Base-by-base conservation (phyloP, 2,329 filamentous ascomycete genomes). In the Diplodia mutila region DNA sequence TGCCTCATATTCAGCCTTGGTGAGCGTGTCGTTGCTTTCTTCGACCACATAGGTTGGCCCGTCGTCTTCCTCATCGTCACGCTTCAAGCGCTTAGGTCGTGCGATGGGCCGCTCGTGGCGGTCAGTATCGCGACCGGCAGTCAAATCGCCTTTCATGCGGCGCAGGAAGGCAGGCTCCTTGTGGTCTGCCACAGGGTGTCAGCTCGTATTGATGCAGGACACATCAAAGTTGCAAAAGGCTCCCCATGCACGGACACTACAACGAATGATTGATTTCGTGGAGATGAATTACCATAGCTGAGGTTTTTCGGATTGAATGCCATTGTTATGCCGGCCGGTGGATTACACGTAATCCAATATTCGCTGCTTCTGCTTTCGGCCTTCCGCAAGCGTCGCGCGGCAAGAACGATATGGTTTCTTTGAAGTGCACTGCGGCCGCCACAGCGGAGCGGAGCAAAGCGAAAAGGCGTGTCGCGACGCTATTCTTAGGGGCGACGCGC, bases 31-130 rank as follows among this genome's bases (percentile, higher is more conserved):
- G 66, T 92, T 90, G 61, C 88, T 90, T 4, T 86, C 83, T 75
- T 93, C 91, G 71, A 94, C 87, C 4, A 95, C 87, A 63, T 92
- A 88, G 0, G 92, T 84, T 0, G 92, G 92, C 61, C 85, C 89
- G 76, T 94, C 91, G 72, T 94, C 91, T 14, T 90, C 90, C 69
- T 93, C 88, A 49, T 89, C 89, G 71, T 90, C 68, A 82, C 86
- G 18, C 70, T 77, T 73, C 73, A 86, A 67, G 27, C 75, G 73
- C 72, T 79, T 82, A 55, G 82, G 82, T 61, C 82, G 78, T 12
- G 81, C 78, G 25, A 82, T 72, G 11, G 77, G 78, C 4, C 77
- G 76, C 69, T 82, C 83, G 74, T 82, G 82, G 55, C 80, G 79
- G 68, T 79, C 80, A 61, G 78, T 77, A 51, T 82, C 78, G 61